phyloP scores from a whole-genome alignment of 2,329 filamentous ascomycete genomes.

The Monosporascus sp. region DNA sequence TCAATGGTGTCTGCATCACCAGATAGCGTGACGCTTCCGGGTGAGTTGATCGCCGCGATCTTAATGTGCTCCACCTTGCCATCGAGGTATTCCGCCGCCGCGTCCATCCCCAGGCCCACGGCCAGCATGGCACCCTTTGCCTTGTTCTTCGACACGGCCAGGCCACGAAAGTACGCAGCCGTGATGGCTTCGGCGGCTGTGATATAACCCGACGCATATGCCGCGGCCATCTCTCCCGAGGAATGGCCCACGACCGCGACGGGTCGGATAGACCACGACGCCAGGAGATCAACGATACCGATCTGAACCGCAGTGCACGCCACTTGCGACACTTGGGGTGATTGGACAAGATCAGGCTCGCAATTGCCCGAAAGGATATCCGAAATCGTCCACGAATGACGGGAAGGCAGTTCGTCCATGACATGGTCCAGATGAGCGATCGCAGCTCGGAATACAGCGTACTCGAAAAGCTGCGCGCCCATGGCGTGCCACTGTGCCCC shows the following conservation, averaged over 20 bases:
- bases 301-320: constrained; percentile 29
- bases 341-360: constrained; percentile 1
- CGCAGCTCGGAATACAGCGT: constrained; percentile 10
- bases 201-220: constrained; percentile 20
- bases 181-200: constrained; percentile 12
- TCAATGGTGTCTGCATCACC: constrained; percentile 19
- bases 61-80: neutral
- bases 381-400: constrained; percentile 5
- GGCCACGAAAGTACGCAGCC: constrained; percentile 13
- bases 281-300: constrained; percentile 30
- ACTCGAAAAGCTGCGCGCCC: constrained; percentile 14
- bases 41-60: constrained; percentile 20
- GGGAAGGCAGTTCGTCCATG: neutral
- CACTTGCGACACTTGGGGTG: constrained; percentile 23
- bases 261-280: constrained; percentile 25
- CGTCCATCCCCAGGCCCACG: constrained; percentile 6
- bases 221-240: constrained; percentile 27
- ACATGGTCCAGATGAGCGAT: constrained; percentile 15
- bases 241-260: constrained; percentile 34
- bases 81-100: neutral
- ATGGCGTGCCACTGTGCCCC: constrained; percentile 28
- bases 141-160: neutral
- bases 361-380: constrained; percentile 1
- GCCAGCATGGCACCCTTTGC: constrained; percentile 10
- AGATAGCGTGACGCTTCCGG: constrained; percentile 21